Evolutionary conservation across 75 land plant genomes (phyloP), one percentile per base, ranked within the genome.

Genomic region (Gnetum montanum): DNA sequence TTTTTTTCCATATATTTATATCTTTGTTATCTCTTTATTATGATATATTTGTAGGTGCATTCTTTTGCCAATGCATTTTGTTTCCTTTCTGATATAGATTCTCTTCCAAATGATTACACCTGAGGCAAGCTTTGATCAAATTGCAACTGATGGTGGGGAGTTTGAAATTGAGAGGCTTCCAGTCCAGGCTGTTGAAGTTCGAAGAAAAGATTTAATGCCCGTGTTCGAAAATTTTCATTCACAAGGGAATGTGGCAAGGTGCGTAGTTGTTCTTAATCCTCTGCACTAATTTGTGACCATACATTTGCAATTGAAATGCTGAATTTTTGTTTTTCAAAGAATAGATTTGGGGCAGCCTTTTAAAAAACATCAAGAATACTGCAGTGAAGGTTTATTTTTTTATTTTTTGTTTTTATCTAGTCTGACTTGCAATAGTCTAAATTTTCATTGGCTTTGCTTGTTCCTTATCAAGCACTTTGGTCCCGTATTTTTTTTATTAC

Each of bases 141-240:
- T 15, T 33, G 7, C 27, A 65, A 61, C n/a, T n/a, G 31, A 30
- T 48, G 77, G 76, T 59, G 84, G 84, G 19, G 98, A 94, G 58
- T 47, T 75, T 29, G 96, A 89, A 60, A 83, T 94, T 43, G 98
- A 94, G 58, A 82, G 75, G 44, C 34, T 80, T 26, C 69, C 69
- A 11, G 64, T 63, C 20, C 62, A 61, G 29, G 80, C 72, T 49
- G 69, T 94, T 60, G 85, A 94, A 62, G 67, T 83, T 7, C 77
- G 63, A 29, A 53, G 62, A 29, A 89, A 81, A 72, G 96, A 85
- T 69, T 68, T 83, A 30, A 62, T 88, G 47, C 98, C 98, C 44
- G 79, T 83, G 22, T 80, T 76, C 57, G 81, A 92, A 27, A 72
- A 76, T 65, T 69, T 77, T 27, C 75, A 75, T 30, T 50, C 66